Evolutionary conservation across 1,284 basidiomycete species (phyloP), one percentile per base, ranked within the genome.

Genomic region (Sporisorium exsertum): DNA sequence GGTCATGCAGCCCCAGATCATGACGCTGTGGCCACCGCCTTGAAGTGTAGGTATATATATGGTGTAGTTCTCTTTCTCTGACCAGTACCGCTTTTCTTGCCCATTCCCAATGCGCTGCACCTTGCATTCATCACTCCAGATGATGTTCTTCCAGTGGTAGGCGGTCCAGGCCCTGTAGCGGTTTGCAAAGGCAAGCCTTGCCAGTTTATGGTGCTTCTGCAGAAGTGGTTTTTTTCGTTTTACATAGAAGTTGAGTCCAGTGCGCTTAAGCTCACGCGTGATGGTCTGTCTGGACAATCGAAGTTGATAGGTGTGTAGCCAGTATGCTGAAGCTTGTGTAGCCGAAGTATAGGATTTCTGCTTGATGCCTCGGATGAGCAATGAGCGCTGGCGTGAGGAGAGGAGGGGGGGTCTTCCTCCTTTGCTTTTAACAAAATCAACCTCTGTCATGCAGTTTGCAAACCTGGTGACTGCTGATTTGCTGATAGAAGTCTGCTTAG

Each of bases 61-160:
- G 15, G 35, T 35, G 35, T 35, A 35, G 35, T 8, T 13, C 15
- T 6, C 15, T 13, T 32, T 32, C 29, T 32, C 40, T 42, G 40
- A 42, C 40, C 40, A 42, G 40, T 42, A 42, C 18, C 40, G 13
- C 40, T 42, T 42, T 27, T 32, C 46, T 8, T 2, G 24, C 43
- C 32, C 56, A 22, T 58, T 49, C 12, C 46, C 56, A 26, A 58
- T 40, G 15, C 32, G 12, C 10, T 37, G 32, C 35, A 58, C 46
- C 56, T 58, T 58, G 45, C 46, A 50, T 50, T 58, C 56, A 58
- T 58, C 46, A 49, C 56, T 58, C 56, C 56, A 58, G 46, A 49
- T 58, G 46, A 58, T 15, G 16, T 50, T 58, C 45, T 49, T 58
- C 56, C 56, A 58, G 46, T 58, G 45, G 15, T 27, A 27, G 24